Evolutionary conservation across 352 stramenopile species (phyloP), one percentile per base, ranked within the genome.

Genomic region (Aphanomyces invadans): DNA sequence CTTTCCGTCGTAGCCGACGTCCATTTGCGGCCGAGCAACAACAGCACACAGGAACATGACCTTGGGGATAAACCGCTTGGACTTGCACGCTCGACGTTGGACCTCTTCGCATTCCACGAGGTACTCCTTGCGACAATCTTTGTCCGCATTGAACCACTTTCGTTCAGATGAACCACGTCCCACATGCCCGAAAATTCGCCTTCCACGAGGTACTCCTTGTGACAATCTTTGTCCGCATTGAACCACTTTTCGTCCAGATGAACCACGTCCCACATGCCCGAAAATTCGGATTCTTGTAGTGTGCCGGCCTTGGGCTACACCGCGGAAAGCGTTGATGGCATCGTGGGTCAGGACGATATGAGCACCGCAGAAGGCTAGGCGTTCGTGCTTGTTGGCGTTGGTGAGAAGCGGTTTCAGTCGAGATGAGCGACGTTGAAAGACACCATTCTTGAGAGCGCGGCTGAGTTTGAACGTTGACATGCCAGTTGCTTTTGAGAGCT

Each of bases 1-100:
- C 51, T 59, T 59, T 5, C 51, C 51, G 51, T 59, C 51, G n/a
- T 25, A 19, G 4, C 9, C 11, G 3, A 0, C 1, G 11, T 70
- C 48, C 21, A 42, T 65, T 0, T 31, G 31, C 4, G 69, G 71
- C 1, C 68, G 33, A 17, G 52, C 68, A 0, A 75, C 64, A 0
- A 75, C 64, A 2, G 57, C 74, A 0, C 54, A 57, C 0, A 74
- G 9, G 25, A 76, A 73, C 69, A 79, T 76, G 0, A 73, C 70
- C 65, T 73, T 75, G 10, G 48, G 69, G 10, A 78, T 76, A 56
- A 59, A 70, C 2, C 56, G 26, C 21, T 78, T 78, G 33, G 69
- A 73, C 0, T 44, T 17, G 0, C 69, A 54, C 3, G 44, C 42
- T 0, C 23, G 44, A 23, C 71, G 31, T 2, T 59, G 70, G 4